These are phyloP conservation scores for Filosporella fistucella DNA, from an alignment of 495 filamentous ascomycete species.

Conservation along the genomic window DNA sequence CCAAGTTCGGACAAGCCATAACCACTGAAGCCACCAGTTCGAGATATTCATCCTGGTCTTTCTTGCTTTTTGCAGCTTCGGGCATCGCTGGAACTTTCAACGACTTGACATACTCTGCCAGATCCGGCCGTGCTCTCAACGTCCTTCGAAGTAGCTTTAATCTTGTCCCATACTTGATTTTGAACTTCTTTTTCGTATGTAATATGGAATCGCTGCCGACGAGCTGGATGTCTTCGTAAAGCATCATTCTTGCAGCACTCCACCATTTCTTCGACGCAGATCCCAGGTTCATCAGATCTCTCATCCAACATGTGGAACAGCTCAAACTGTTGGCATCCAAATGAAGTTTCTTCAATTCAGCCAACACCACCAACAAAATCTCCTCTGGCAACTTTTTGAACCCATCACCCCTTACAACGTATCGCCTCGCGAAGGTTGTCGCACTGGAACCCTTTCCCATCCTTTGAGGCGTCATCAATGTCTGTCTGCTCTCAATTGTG, in stretches of 20 bases:
- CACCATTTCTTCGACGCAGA: slow-evolving; percentile 65
- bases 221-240: slow-evolving; percentile 68
- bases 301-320: slow-evolving; percentile 75
- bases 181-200: slow-evolving; percentile 62
- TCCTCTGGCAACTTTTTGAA: slow-evolving; percentile 53
- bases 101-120: slow-evolving; percentile 69
- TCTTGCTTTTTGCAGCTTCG: slow-evolving; percentile 36
- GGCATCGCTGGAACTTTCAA: slow-evolving; percentile 69
- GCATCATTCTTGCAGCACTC: slow-evolving; percentile 54
- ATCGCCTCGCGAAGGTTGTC: too few relatives aligned
- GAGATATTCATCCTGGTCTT: slow-evolving; percentile 56
- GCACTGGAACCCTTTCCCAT: background rate
- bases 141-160: slow-evolving; percentile 74
- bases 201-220: slow-evolving; percentile 60
- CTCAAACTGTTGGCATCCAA: slow-evolving; percentile 35
- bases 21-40: slow-evolving; percentile 74
- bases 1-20: slow-evolving; percentile 83
- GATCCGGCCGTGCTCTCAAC: slow-evolving; percentile 60
- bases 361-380: slow-evolving; percentile 49
- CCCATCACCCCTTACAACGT: slow-evolving; percentile 40
- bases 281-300: slow-evolving; percentile 65
- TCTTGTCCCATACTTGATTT: slow-evolving; percentile 61
- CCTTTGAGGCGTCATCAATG: slow-evolving; percentile 10
- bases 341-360: slow-evolving; percentile 42
- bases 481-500: background rate